phyloP scores from a whole-genome alignment of 2,329 filamentous ascomycete species.

The Lasiodiplodia citricola region DNA sequence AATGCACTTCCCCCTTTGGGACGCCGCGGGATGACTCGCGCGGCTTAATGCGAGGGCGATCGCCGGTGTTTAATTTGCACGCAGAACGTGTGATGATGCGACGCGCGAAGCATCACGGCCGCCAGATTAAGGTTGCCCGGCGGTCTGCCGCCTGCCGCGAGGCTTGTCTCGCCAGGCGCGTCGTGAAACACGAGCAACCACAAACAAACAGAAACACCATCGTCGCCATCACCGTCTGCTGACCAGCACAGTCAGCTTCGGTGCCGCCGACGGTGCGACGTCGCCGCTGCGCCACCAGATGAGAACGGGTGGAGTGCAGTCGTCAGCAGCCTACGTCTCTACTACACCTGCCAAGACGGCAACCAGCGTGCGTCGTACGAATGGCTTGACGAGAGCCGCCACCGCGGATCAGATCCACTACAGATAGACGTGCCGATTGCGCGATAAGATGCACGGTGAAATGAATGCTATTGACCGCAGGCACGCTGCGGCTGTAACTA shows the following conservation, averaged over 20 bases:
- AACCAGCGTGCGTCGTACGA: constrained; percentile 1
- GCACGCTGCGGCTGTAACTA: constrained; percentile 5
- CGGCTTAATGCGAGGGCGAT: constrained; percentile 1
- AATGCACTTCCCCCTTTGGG: constrained; percentile 5
- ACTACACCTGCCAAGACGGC: neutral
- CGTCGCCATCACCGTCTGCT: neutral
- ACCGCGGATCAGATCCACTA: neutral
- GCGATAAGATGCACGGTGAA: neutral
- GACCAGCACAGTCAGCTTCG: neutral
- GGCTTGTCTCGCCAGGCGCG: constrained; percentile 7
- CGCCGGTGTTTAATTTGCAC: constrained; percentile 14
- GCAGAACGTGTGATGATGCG: neutral
- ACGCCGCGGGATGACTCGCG: constrained; percentile 5
- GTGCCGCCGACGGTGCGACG: neutral
- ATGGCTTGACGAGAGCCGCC: neutral
- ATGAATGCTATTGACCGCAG: constrained; percentile 7
- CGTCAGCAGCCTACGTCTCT: constrained; percentile 20
- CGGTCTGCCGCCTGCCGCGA: neutral
- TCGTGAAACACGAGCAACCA: constrained; percentile 5
- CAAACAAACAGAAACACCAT: neutral
- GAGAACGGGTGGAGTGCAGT: constrained; percentile 1
- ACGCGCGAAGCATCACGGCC: constrained; percentile 9
- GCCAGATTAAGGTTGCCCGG: constrained; percentile 4
- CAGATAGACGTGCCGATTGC: constrained; percentile 15
- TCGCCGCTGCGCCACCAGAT: neutral